Evolutionary conservation across 805 yeast species (phyloP), one percentile per base, ranked within the genome.

Genomic region (Cyberlindnera xylosilytica): DNA sequence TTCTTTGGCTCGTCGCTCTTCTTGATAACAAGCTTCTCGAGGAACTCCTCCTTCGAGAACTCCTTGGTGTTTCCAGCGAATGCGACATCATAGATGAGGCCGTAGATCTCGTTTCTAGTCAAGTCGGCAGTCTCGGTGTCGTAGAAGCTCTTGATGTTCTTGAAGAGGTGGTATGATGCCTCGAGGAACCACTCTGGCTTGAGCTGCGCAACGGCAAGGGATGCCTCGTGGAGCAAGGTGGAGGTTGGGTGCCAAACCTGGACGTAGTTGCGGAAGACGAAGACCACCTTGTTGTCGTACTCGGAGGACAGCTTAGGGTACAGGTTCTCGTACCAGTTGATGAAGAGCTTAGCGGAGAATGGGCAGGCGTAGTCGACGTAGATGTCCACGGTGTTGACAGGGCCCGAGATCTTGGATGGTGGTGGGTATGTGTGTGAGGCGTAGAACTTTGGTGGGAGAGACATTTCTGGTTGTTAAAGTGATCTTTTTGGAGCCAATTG

Each of bases 221-320:
- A 72, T 32, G 84, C 83, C 57, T 88, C 96, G 58, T 83, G 83
- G 30, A 79, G 67, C 28, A 78, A 63, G 5, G 77, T 73, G 1
- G 91, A 81, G 42, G 79, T 77, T 34, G 90, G 82, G 60, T 88
- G 96, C 96, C 96, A 88, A 51, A 95, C 93, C 66, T 88, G 96
- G n/a, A 84, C 70, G 31, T 82, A 88, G 56, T 86, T 83, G 47
- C 80, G 73, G 61, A 83, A 78, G 10, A 79, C 75, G 47, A 86
- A 72, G 50, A 78, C 76, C 52, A 82, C 76, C 46, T 73, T 60
- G 44, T 70, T 70, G 1, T 81, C 74, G 39, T 68, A 64, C 41
- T 69, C 63, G 23, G 61, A 48, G 37, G 72, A 68, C 36, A 81
- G 62, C 22, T 57, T 47, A 16, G 88, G 89, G 30, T 79, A 69